Conservation (phyloP, 768 basidiomycete genomes). For the Leccinum variicolor region DNA sequence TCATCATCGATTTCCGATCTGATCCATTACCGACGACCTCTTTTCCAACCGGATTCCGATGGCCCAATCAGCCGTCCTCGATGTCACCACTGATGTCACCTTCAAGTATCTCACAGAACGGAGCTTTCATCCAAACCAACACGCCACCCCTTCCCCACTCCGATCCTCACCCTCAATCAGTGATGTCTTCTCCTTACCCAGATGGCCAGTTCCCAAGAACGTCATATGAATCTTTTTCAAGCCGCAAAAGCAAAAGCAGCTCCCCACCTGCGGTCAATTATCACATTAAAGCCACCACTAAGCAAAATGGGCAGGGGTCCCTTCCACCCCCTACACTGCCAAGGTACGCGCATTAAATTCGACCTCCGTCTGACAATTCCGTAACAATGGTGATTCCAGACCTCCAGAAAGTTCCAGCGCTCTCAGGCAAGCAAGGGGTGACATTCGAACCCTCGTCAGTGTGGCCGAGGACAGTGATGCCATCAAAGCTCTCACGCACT, state of each 20-base stretch:
- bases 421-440: not conserved
- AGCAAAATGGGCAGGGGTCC: not conserved
- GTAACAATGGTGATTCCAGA: not conserved
- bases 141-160: not conserved
- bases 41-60: not conserved
- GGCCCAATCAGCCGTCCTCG: not conserved
- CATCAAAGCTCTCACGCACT: conserved; percentile 5
- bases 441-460: not conserved
- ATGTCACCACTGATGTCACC: not conserved
- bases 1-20: not conserved
- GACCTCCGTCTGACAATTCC: conserved; percentile 1
- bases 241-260: not conserved
- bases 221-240: not conserved
- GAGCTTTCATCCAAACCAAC: not conserved
- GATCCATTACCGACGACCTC: not conserved
- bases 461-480: not conserved
- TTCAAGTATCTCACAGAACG: not conserved
- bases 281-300: conserved; percentile 7
- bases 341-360: conserved; percentile 7
- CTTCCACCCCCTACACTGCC: not conserved
- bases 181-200: not conserved
- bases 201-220: not conserved
- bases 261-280: conserved; percentile 3
- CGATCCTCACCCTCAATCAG: not conserved
- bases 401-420: not conserved